Percentiles rank a stretch among this genome's conserved stretches.
These are phyloP conservation scores for Biscogniauxia sp. DNA, from an alignment of 2,329 filamentous ascomycete species.

Conservation along the genomic window DNA sequence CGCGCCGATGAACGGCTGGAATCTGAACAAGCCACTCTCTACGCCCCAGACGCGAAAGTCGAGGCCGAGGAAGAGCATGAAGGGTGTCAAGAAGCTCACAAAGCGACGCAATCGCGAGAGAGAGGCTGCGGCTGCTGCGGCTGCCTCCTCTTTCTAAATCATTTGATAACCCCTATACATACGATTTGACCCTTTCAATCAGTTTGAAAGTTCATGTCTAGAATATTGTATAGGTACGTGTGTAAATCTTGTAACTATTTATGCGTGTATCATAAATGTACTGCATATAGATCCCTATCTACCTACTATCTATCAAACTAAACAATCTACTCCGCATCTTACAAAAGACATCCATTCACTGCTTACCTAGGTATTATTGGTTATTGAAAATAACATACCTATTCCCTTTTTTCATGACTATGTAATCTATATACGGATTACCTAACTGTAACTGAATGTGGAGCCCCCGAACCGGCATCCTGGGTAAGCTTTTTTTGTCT, in stretches of 20 bases:
- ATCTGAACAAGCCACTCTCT: conserved; percentile 57
- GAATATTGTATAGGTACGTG: neutral
- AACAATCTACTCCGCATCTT: too few species aligned
- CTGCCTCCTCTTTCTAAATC: neutral
- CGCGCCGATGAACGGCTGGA: conserved; percentile 68
- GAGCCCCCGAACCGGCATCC: neutral
- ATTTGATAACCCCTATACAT: too few species aligned
- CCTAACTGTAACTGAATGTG: neutral
- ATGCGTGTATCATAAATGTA: too few species aligned
- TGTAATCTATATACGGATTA: neutral
- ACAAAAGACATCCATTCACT: too few species aligned
- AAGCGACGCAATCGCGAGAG: conserved; percentile 38
- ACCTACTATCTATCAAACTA: too few species aligned
- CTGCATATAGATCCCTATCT: too few species aligned
- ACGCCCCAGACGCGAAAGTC: conserved; percentile 46
- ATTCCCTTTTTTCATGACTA: too few species aligned
- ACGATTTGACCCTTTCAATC: too few species aligned
- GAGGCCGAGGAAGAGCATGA: conserved; percentile 70
- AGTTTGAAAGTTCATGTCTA: neutral
- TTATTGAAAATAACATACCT: too few species aligned
- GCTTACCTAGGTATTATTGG: too few species aligned
- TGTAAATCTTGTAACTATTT: too few species aligned
- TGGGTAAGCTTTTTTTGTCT: neutral
- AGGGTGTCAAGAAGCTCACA: conserved; percentile 53
- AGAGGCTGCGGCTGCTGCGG: conserved; percentile 2